These are phyloP conservation scores for Colletotrichum cuscutae DNA, from an alignment of 2,329 filamentous ascomycete genomes.

Conservation along the genomic window DNA sequence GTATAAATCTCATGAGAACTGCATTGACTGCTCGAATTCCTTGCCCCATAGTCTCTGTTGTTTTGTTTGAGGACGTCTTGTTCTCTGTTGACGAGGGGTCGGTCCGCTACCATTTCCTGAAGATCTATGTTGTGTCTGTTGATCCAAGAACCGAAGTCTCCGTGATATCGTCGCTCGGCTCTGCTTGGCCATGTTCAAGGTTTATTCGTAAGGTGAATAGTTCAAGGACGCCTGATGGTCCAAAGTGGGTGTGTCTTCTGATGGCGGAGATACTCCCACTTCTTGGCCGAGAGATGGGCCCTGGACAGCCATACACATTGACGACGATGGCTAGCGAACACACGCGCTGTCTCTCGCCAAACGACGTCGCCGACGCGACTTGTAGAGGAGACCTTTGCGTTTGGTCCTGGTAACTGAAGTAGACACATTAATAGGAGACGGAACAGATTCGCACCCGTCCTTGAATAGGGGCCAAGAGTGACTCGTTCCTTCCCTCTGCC, in stretches of 20 bases:
- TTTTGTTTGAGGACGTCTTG: too few relatives aligned
- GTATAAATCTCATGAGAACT: too few relatives aligned
- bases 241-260: too few relatives aligned
- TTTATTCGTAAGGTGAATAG: neutral
- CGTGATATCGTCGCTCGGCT: neutral
- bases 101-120: too few relatives aligned
- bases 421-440: neutral
- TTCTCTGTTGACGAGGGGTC: too few relatives aligned
- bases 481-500: neutral
- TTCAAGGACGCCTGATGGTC: neutral
- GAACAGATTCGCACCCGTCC: too few relatives aligned
- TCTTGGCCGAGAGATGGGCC: neutral
- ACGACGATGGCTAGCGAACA: neutral
- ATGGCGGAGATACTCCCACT: too few relatives aligned
- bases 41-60: too few relatives aligned
- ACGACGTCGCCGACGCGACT: too few relatives aligned
- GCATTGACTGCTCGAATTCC: too few relatives aligned
- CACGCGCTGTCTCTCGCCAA: neutral
- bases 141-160: neutral
- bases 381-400: neutral
- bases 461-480: neutral
- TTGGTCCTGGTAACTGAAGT: neutral
- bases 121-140: neutral
- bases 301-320: neutral
- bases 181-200: neutral